Evolutionary conservation across 2,329 filamentous ascomycete genomes (phyloP).

Genomic region (Tothia fuscella): DNA sequence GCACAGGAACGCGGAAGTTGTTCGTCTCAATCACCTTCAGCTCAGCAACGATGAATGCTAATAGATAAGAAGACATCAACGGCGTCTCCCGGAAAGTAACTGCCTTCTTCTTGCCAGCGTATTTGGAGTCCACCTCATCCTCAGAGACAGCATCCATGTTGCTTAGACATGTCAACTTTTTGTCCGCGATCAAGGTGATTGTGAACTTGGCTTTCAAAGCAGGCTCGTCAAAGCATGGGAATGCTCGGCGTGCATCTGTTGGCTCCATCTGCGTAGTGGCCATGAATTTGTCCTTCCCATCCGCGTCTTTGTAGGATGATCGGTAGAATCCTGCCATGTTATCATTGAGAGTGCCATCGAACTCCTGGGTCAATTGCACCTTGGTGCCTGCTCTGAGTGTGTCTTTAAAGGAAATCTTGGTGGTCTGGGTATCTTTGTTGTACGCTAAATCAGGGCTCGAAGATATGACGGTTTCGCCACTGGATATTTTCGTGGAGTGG

Average conservation of each 20-base stretch:
- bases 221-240: slow-evolving; percentile 95
- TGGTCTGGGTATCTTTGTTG: slow-evolving; percentile 69
- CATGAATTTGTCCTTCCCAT: slow-evolving; percentile 70
- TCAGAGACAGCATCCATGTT: slow-evolving; percentile 92
- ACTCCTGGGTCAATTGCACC: slow-evolving; percentile 65
- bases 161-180: slow-evolving; percentile 80
- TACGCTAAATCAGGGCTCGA: slow-evolving; percentile 58
- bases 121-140: slow-evolving; percentile 55
- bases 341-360: slow-evolving; percentile 72
- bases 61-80: slow-evolving; percentile 88
- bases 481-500: slow-evolving; percentile 56
- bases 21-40: slow-evolving; percentile 90
- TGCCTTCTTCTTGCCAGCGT: slow-evolving; percentile 60
- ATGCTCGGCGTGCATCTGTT: slow-evolving; percentile 82
- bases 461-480: slow-evolving; percentile 44
- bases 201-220: slow-evolving; percentile 88
- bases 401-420: slow-evolving; percentile 67
- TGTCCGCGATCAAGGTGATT: slow-evolving; percentile 80
- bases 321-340: slow-evolving; percentile 98
- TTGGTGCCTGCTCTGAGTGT: slow-evolving; percentile 62
- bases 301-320: slow-evolving; percentile 75
- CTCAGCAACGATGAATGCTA: slow-evolving; percentile 89
- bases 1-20: slow-evolving; percentile 78
- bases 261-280: slow-evolving; percentile 95
- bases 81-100: slow-evolving; percentile 89